Evolutionary conservation across 257 asterid species (phyloP).

Genomic region (Solanum bulbocastanum): DNA sequence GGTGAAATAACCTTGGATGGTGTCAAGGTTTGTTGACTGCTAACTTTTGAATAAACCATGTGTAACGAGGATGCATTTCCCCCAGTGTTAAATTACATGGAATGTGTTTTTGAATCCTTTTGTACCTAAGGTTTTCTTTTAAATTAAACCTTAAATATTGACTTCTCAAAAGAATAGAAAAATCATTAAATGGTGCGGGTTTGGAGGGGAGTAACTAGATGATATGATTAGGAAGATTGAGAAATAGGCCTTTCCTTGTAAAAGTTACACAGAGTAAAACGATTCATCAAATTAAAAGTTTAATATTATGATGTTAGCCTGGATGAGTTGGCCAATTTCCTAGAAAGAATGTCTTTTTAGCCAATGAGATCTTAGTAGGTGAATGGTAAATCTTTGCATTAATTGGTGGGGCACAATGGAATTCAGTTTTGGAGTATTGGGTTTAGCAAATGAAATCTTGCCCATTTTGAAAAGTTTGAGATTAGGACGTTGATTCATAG

Average conservation of each 20-base stretch:
- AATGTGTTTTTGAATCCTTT: neutral
- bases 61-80: neutral
- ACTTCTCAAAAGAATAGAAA: neutral
- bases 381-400: neutral
- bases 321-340: neutral
- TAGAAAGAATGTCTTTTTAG: neutral
- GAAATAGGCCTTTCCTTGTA: neutral
- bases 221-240: neutral
- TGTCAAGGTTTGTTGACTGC: conserved; percentile 45
- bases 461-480: neutral
- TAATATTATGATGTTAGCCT: neutral
- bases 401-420: neutral
- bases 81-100: neutral
- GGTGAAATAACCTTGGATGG: conserved; percentile 53
- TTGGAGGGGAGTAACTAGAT: neutral
- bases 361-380: neutral
- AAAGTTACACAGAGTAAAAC: neutral
- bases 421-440: neutral
- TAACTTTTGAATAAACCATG: neutral
- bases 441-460: neutral
- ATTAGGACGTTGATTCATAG: neutral
- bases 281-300: neutral
- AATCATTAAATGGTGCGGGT: neutral
- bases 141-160: neutral
- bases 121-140: neutral